Evolutionary conservation across 176 grass and related monocot genomes (phyloP).

Genomic region (Luzula sylvatica): DNA sequence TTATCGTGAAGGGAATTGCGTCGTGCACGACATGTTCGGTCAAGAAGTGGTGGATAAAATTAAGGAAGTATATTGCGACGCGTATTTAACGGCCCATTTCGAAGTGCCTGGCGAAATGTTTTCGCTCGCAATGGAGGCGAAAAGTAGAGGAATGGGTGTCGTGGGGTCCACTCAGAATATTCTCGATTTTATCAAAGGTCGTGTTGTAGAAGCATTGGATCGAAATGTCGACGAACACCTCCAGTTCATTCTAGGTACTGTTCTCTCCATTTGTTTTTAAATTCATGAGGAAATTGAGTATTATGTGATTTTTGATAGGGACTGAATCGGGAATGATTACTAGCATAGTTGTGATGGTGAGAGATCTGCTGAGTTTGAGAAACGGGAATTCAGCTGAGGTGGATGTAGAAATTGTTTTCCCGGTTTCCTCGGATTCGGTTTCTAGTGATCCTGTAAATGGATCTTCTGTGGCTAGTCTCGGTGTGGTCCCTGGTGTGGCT

Average conservation of each 20-base stretch:
- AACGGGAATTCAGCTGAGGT: conserved; percentile 39
- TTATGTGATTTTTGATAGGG: not conserved
- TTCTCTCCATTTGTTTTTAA: too few species aligned
- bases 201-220: conserved; percentile 58
- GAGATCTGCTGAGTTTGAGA: conserved; percentile 42
- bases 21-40: conserved; percentile 95
- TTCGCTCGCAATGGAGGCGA: conserved; percentile 92
- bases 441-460: conserved; percentile 38
- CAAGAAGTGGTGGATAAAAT: conserved; percentile 86
- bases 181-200: conserved; percentile 76
- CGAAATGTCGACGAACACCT: conserved; percentile 68
- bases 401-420: conserved; percentile 92
- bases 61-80: conserved; percentile 81
- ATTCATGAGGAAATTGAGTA: too few species aligned
- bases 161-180: conserved; percentile 95
- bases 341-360: conserved; percentile 69
- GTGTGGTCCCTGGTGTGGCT: conserved; percentile 70
- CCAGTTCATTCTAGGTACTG: conserved; percentile 69
- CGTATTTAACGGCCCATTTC: conserved; percentile 93
- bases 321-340: conserved; percentile 99
- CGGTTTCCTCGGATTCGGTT: conserved; percentile 86
- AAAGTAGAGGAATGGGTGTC: conserved; percentile 84
- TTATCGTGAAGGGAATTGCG: conserved; percentile 90
- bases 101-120: conserved; percentile 99
- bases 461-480: conserved; percentile 38